Conservation (phyloP, 441 rosid species). For the Hura crepitans region DNA sequence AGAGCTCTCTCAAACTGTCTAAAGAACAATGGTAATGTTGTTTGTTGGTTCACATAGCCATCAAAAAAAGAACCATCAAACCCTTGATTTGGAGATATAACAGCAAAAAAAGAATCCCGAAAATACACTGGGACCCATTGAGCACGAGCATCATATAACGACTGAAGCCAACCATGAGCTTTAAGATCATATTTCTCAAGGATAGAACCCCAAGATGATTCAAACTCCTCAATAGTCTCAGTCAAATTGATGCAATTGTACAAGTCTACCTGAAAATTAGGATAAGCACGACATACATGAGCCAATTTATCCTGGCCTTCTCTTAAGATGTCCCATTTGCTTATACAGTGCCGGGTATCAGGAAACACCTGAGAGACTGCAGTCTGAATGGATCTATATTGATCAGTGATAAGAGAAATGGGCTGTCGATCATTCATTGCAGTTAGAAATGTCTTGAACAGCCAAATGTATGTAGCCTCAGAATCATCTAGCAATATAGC, state of each 20-base stretch:
- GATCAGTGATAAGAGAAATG: constrained; percentile 58
- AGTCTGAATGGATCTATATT: constrained; percentile 60
- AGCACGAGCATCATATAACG: constrained; percentile 50
- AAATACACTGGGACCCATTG: constrained; percentile 77
- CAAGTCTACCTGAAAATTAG: constrained; percentile 51
- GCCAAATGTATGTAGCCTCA: constrained; percentile 59
- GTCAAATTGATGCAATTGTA: constrained; percentile 57
- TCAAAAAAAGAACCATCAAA: constrained; percentile 51
- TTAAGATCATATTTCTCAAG: constrained; percentile 47
- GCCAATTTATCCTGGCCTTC: constrained; percentile 71
- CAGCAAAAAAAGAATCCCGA: constrained; percentile 58
- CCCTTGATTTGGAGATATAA: constrained; percentile 51
- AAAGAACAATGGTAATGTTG: constrained; percentile 52
- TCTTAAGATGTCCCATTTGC: constrained; percentile 68
- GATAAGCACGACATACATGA: constrained; percentile 52
- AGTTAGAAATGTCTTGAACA: constrained; percentile 55
- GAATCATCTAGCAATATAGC: constrained; percentile 63
- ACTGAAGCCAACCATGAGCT: constrained; percentile 59
- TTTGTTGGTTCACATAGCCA: constrained; percentile 57
- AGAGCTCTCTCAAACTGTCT: constrained; percentile 63
- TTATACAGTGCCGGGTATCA: constrained; percentile 57
- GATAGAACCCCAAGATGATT: constrained; percentile 48
- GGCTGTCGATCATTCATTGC: constrained; percentile 58
- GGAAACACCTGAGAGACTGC: constrained; percentile 60
- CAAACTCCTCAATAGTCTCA: constrained; percentile 62